Evolutionary conservation across 768 basidiomycete genomes (phyloP).

Genomic region (Cystofilobasidium macerans): DNA sequence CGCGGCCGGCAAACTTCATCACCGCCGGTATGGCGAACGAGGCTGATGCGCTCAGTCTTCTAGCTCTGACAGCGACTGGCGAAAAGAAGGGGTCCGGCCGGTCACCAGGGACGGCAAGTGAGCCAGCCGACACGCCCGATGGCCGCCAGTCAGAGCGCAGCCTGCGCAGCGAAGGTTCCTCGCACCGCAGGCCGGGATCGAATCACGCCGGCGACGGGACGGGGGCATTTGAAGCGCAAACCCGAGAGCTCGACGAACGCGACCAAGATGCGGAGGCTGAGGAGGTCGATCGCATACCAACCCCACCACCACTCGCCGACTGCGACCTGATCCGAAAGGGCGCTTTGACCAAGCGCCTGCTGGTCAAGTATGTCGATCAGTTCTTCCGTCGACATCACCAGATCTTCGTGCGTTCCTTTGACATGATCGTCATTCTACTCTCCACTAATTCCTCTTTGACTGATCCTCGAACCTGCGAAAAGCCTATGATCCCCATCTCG

Average conservation of each 20-base stretch:
- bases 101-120: slow-evolving; percentile 1
- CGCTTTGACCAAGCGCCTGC: slow-evolving; percentile 10
- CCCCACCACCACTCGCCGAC: background rate
- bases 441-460: background rate
- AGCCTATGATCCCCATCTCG: slow-evolving; percentile 27
- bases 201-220: background rate
- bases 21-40: slow-evolving; percentile 23
- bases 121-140: slow-evolving; percentile 11
- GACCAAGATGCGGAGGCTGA: slow-evolving; percentile 5
- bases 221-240: background rate
- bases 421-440: background rate
- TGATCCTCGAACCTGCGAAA: background rate
- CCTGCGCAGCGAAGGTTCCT: background rate
- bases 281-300: background rate
- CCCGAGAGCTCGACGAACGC: background rate
- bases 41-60: slow-evolving; percentile 21
- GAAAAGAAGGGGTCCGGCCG: slow-evolving; percentile 3
- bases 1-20: slow-evolving; percentile 17
- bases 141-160: background rate
- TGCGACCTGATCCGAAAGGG: slow-evolving; percentile 27
- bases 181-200: background rate
- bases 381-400: slow-evolving; percentile 28
- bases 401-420: slow-evolving; percentile 23
- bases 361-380: slow-evolving; percentile 26
- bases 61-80: slow-evolving; percentile 19